phyloP scores from a whole-genome alignment of 345 rosid species.

The Eucalyptus curtisii region DNA sequence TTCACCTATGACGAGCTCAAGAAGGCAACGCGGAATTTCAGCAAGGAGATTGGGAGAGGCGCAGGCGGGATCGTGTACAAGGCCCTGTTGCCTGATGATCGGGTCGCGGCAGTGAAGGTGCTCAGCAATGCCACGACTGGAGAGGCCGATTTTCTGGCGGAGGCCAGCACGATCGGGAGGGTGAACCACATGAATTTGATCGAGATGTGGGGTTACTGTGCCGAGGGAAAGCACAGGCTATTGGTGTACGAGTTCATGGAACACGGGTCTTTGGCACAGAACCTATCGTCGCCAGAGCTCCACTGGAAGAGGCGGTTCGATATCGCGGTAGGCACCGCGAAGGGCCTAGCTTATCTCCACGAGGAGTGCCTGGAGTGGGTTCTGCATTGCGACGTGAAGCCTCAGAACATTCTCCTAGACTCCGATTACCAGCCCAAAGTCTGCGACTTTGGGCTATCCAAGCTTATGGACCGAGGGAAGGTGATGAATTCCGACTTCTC shows the following conservation, averaged over 20 bases:
- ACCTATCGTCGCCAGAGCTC: neutral
- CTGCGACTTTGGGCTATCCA: conserved; percentile 17
- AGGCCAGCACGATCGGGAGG: conserved; percentile 18
- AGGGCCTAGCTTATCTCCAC: conserved; percentile 20
- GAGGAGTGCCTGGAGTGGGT: conserved; percentile 24
- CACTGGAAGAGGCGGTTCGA: conserved; percentile 7
- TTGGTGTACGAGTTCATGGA: conserved; percentile 23
- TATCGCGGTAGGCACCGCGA: conserved; percentile 15
- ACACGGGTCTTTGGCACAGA: conserved; percentile 9
- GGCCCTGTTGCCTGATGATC: neutral
- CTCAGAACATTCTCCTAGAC: conserved; percentile 15
- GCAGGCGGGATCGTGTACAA: conserved; percentile 20
- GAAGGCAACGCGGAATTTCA: conserved; percentile 14
- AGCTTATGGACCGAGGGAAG: conserved; percentile 1
- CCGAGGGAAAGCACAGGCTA: conserved; percentile 13
- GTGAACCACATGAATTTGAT: conserved; percentile 25
- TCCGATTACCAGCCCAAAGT: conserved; percentile 2
- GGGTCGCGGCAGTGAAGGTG: conserved; percentile 13
- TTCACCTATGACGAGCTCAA: conserved; percentile 16
- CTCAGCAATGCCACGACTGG: conserved; percentile 7
- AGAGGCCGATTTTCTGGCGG: conserved; percentile 21
- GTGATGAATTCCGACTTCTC: neutral
- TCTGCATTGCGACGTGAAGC: conserved; percentile 11
- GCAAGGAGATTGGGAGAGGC: conserved; percentile 24
- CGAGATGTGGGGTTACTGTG: conserved; percentile 21